Evolutionary conservation across 805 yeast genomes (phyloP).

Genomic region (Hemisphaericaspora nanyangensis): DNA sequence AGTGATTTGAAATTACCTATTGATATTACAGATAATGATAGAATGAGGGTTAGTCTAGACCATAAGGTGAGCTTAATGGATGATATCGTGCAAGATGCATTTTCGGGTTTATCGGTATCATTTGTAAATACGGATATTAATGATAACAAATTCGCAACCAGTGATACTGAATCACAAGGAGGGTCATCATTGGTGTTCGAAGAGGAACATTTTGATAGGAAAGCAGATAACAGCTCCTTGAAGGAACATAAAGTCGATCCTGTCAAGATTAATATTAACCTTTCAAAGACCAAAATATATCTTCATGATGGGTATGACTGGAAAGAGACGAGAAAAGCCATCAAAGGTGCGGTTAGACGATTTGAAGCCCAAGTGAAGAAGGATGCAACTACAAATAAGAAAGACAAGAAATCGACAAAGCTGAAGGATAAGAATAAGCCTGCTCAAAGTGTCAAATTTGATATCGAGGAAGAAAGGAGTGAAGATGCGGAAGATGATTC

Average conservation of each 20-base stretch:
- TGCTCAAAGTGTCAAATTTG: slow-evolving; percentile 6
- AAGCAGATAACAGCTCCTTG: neutral
- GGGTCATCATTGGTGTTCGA: slow-evolving; percentile 13
- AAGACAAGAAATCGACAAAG: slow-evolving; percentile 5
- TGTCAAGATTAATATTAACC: slow-evolving; percentile 26
- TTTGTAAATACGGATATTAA: slow-evolving; percentile 3
- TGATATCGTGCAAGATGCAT: slow-evolving; percentile 37
- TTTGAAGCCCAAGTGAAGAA: slow-evolving; percentile 51
- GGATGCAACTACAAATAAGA: slow-evolving; percentile 11
- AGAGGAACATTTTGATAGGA: slow-evolving; percentile 23
- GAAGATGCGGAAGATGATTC: slow-evolving; percentile 9
- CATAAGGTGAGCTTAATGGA: slow-evolving; percentile 37
- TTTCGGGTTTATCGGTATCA: slow-evolving; percentile 7
- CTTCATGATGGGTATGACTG: slow-evolving; percentile 93
- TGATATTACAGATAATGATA: slow-evolving; percentile 54
- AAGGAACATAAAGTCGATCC: slow-evolving; percentile 14
- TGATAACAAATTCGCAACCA: slow-evolving; percentile 1
- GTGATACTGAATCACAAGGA: slow-evolving; percentile 8
- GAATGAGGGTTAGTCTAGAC: slow-evolving; percentile 42
- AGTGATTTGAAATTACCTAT: slow-evolving; percentile 73
- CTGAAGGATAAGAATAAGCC: neutral
- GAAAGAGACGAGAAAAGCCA: slow-evolving; percentile 67
- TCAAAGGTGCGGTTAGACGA: slow-evolving; percentile 59
- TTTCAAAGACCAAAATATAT: slow-evolving; percentile 40
- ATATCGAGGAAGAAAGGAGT: slow-evolving; percentile 8